Percentiles rank a stretch among this genome's conserved stretches.
Conservation (phyloP, 1,139 yeast genomes). For the Protomyces inundatus region DNA sequence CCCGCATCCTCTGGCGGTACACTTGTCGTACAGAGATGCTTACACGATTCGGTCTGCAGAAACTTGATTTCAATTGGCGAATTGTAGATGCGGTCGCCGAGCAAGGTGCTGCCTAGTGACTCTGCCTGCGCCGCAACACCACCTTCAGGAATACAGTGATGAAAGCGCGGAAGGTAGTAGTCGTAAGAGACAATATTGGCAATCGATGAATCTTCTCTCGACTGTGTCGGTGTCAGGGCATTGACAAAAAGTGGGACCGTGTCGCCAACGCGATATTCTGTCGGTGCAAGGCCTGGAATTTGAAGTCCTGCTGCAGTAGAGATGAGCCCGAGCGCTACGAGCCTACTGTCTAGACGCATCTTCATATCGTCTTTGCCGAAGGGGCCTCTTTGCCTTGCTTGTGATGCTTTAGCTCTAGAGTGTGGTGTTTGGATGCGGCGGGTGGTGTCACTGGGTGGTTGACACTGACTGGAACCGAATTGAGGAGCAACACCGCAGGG, state of each 20-base stretch:
- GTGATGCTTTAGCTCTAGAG: no score
- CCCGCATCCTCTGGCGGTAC: constrained; percentile 63
- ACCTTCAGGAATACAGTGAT: constrained; percentile 69
- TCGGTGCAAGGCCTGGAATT: constrained; percentile 26
- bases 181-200: constrained; percentile 36
- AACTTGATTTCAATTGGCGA: constrained; percentile 80
- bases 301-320: constrained; percentile 9
- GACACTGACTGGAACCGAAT: no score
- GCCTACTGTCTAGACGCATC: no score
- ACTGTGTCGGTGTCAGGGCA: constrained; percentile 77
- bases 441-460: no score
- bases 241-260: constrained; percentile 74
- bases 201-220: constrained; percentile 34
- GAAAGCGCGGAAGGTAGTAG: constrained; percentile 72
- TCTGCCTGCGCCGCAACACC: constrained; percentile 70
- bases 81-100: constrained; percentile 92
- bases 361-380: no score
- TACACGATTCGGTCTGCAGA: constrained; percentile 68
- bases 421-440: no score
- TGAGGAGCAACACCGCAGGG: no score
- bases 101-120: constrained; percentile 83
- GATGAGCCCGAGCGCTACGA: no score
- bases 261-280: constrained; percentile 59
- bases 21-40: constrained; percentile 52
- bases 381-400: no score